Evolutionary conservation across 805 yeast genomes (phyloP), one percentile per base, ranked within the genome.

Genomic region (Candida quercuum): DNA sequence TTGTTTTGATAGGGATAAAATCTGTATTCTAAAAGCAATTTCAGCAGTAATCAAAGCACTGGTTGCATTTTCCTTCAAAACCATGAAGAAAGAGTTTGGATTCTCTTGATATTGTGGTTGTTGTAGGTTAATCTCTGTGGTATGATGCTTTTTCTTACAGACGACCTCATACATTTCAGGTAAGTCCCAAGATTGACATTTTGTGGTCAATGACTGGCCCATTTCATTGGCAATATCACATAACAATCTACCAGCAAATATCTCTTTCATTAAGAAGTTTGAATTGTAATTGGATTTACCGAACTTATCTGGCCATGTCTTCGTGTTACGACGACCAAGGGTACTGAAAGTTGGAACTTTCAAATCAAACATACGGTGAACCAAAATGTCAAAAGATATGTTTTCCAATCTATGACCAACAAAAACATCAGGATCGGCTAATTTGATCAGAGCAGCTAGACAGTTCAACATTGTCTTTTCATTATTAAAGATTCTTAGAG

Each of bases 151-250:
- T 51, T 73, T 74, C 43, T 74, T 77, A 49, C 96, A 80, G 14
- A 86, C 84, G 35, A 86, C 74, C 22, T 77, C 81, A 49, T 78
- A 82, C 98, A 93, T 93, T 60, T 93, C 99, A 12, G 84, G 70
- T 40, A 93, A 67, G 41, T 86, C 94, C 96, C 96, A 93, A 14
- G 91, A 84, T 59, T 87, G 95, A 63, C 98, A 93, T 57, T 88
- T 87, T 5, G 82, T 67, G 4, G 96, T 87, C 45, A 91, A 67
- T 0, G 97, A 89, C 57, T 84, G 93, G 34, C 98, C 99, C 78
- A 89, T 75, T 52, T 87, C 96, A 60, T 93, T 93, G 36, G 91
- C 87, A 54, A 93, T 78, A 61, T 93, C 99, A 71, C 96, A 86
- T 32, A 91, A 53, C 39, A 93, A 70, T 49, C 99, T 72, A 26